A percentile compares a stretch with the other conserved stretches of the same genome.
phyloP scores from a whole-genome alignment of 495 filamentous ascomycete species.

The Choiromyces venosus region DNA sequence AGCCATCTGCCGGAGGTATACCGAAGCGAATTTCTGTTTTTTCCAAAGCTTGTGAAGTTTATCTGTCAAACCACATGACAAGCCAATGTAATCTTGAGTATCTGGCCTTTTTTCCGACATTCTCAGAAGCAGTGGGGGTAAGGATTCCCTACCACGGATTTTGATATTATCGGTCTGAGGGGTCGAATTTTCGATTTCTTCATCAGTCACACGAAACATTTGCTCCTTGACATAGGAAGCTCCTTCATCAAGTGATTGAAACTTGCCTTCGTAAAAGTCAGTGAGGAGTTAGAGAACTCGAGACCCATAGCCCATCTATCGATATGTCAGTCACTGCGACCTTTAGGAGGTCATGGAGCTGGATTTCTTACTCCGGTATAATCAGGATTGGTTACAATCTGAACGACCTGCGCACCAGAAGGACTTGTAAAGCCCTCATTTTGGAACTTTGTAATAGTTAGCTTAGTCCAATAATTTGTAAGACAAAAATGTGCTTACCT shows the following conservation, averaged over 20 bases:
- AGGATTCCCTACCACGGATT: constrained; percentile 79
- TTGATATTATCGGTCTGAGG: constrained; percentile 82
- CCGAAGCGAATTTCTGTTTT: constrained; percentile 68
- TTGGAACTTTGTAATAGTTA: constrained; percentile 57
- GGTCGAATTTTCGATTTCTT: constrained; percentile 69
- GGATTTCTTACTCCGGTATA: constrained; percentile 52
- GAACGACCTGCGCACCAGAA: constrained; percentile 85
- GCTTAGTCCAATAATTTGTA: not conserved
- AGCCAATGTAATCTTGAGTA: constrained; percentile 82
- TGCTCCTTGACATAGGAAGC: constrained; percentile 51
- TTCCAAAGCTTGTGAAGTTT: constrained; percentile 97
- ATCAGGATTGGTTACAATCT: constrained; percentile 95
- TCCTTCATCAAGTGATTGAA: constrained; percentile 69
- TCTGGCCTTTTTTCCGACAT: constrained; percentile 77
- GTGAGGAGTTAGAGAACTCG: constrained; percentile 76
- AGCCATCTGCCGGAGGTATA: constrained; percentile 91
- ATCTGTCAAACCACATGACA: constrained; percentile 87
- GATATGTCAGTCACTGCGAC: constrained; percentile 32
- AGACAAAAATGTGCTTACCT: constrained; percentile 42
- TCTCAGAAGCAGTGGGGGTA: constrained; percentile 90
- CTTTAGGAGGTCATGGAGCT: not conserved
- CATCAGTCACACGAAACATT: constrained; percentile 78
- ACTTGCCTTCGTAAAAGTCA: constrained; percentile 94
- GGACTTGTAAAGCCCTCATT: constrained; percentile 93
- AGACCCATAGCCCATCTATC: constrained; percentile 81